Percentiles rank a stretch among this genome's conserved stretches.
These are phyloP conservation scores for Pseudotsuga menziesii DNA, from an alignment of 75 land plant genomes.

Conservation along the genomic window DNA sequence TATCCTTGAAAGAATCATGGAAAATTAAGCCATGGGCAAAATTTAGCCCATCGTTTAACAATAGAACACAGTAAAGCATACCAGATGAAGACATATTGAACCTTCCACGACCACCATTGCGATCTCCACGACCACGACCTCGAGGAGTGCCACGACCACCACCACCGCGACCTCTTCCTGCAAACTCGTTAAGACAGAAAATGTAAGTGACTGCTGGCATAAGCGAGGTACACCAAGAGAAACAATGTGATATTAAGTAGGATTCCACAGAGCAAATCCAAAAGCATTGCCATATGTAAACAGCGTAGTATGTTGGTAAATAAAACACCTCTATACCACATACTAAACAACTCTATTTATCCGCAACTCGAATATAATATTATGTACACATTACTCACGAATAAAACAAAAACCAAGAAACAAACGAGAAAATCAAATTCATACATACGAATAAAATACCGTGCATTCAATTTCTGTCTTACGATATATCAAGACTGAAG, in stretches of 20 bases:
- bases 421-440: not conserved
- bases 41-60: not conserved
- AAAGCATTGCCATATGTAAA: not conserved
- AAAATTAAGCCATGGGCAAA: not conserved
- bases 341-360: no score
- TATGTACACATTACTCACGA: no score
- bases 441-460: not conserved
- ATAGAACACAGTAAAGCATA: not conserved
- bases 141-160: not conserved
- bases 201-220: not conserved
- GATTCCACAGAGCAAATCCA: not conserved
- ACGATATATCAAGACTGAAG: not conserved
- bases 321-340: not conserved
- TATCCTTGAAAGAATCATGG: no score
- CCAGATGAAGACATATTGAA: not conserved
- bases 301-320: not conserved
- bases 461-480: not conserved
- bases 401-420: not conserved
- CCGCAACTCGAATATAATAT: no score
- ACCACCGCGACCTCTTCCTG: no score
- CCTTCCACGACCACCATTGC: not conserved
- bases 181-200: not conserved
- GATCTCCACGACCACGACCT: slow-evolving; percentile 5
- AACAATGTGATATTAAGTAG: no score
- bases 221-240: not conserved